These are phyloP conservation scores for Nakataea oryzae DNA, from an alignment of 2,329 filamentous ascomycete genomes.

Conservation along the genomic window DNA sequence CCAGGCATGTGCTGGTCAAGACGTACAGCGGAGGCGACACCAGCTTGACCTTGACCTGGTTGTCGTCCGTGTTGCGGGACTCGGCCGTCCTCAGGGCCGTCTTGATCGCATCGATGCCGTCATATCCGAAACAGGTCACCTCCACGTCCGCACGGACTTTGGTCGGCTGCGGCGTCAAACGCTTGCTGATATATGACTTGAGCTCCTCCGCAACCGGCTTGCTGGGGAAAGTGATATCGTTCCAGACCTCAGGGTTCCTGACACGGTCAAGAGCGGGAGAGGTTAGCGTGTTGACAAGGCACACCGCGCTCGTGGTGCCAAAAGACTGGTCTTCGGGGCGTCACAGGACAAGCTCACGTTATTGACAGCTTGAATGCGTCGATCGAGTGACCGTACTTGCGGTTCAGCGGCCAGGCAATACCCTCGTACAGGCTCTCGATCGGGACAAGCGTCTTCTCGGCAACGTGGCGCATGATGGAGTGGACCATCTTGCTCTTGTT, in stretches of 20 bases:
- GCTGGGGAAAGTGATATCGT: constrained; percentile 80
- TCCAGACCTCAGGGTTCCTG: constrained; percentile 92
- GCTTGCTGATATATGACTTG: constrained; percentile 92
- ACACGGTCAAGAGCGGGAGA: not conserved
- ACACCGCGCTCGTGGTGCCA: too few species aligned
- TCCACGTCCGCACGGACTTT: constrained; percentile 98
- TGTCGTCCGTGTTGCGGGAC: constrained; percentile 82
- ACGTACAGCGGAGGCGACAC: constrained; percentile 98
- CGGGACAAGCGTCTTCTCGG: constrained; percentile 90
- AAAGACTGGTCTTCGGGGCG: not conserved
- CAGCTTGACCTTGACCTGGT: constrained; percentile 94
- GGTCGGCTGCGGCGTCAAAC: constrained; percentile 93
- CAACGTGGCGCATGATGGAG: constrained; percentile 97
- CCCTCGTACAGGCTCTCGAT: constrained; percentile 90
- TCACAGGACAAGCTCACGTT: constrained; percentile 49
- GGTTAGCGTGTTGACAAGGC: constrained; percentile 7
- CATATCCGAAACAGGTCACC: constrained; percentile 90
- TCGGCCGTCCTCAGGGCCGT: constrained; percentile 82
- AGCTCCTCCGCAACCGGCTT: constrained; percentile 80
- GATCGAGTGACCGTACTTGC: constrained; percentile 91
- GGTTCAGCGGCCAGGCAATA: constrained; percentile 95
- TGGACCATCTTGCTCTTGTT: constrained; percentile 99
- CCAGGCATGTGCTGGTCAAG: constrained; percentile 86
- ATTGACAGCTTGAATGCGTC: constrained; percentile 99
- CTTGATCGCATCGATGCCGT: constrained; percentile 98